Evolutionary conservation across 257 asterid genomes (phyloP), one percentile per base, ranked within the genome.

Genomic region (Ophiorrhiza pumila): DNA sequence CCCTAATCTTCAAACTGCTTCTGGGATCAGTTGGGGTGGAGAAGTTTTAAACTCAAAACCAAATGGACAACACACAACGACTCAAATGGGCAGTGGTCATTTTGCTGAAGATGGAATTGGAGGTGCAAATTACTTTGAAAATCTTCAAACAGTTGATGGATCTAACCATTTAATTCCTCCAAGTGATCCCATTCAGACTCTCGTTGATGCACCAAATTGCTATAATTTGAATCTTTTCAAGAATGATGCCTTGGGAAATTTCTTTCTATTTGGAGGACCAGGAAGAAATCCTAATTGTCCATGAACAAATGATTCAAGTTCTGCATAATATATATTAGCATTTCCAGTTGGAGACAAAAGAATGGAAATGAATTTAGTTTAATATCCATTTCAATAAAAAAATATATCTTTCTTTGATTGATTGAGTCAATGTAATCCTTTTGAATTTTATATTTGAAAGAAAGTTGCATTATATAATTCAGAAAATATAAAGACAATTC

Each of bases 21-120:
- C 66, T 0, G 56, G 23, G 46, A 37, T 76, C 31, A 46, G 60
- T 15, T 76, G 80, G 75, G 80, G 75, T 2, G 80, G 80, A 13
- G 71, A 69, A 29, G 75, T 76, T 18, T 41, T 60, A 31, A 69
- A 69, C 49, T 29, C 65, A 20, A 57, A 49, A 66, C 46, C 75
- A 5, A 49, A 71, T 20, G 80, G 71, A 18, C 59, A 47, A 18
- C 75, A 76, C 71, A 76, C 75, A 13, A 34, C 75, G 4, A 69
- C 80, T 5, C 71, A 69, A 12, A 76, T 76, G 80, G 80, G 77
- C 20, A 77, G 80, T 31, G 80, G 80, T 22, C 80, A 65, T 64
- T 77, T 53, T 34, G 63, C 76, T 0, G 80, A 45, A 25, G 77
- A 77, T 64, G 69, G 73, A 11, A 46, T 55, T 14, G 55, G 63